Evolutionary conservation across 495 filamentous ascomycete genomes (phyloP).

Genomic region (Penicillium crystallinum): DNA sequence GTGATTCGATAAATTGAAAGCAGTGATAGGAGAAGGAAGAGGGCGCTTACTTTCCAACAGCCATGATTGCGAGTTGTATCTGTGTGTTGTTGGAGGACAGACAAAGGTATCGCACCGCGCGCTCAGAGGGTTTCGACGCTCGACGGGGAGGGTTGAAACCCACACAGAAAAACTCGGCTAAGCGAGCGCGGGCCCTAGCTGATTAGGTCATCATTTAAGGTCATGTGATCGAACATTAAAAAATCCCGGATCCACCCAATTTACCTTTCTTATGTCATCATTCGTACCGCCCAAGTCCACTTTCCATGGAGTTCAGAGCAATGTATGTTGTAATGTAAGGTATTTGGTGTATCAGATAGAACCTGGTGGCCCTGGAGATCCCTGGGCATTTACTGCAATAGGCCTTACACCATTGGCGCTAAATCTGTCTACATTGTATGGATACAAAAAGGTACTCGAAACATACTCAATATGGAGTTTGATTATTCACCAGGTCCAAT

Average conservation of each 20-base stretch:
- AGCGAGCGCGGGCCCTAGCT: constrained; percentile 41
- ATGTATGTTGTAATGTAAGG: background rate
- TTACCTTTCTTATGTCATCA: background rate
- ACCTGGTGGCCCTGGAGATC: no score
- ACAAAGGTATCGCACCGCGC: constrained; percentile 41
- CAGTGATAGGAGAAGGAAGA: constrained; percentile 11
- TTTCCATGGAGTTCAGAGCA: no score
- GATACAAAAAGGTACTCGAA: no score
- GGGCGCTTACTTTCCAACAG: constrained; percentile 75
- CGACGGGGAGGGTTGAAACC: constrained; percentile 37
- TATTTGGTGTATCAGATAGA: background rate
- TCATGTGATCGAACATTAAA: constrained; percentile 19
- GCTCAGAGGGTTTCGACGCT: constrained; percentile 38
- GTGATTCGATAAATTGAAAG: constrained; percentile 13
- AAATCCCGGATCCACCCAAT: background rate
- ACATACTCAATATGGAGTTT: no score
- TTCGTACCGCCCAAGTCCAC: background rate
- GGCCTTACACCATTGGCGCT: background rate
- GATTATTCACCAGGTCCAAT: no score
- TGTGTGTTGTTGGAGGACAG: constrained; percentile 40
- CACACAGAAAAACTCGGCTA: constrained; percentile 49
- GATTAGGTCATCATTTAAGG: constrained; percentile 23
- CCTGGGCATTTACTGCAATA: background rate
- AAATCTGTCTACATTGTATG: background rate
- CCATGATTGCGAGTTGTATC: constrained; percentile 68